Conservation (phyloP, 2,329 filamentous ascomycete genomes). For the Pestalotiopsis sp. region DNA sequence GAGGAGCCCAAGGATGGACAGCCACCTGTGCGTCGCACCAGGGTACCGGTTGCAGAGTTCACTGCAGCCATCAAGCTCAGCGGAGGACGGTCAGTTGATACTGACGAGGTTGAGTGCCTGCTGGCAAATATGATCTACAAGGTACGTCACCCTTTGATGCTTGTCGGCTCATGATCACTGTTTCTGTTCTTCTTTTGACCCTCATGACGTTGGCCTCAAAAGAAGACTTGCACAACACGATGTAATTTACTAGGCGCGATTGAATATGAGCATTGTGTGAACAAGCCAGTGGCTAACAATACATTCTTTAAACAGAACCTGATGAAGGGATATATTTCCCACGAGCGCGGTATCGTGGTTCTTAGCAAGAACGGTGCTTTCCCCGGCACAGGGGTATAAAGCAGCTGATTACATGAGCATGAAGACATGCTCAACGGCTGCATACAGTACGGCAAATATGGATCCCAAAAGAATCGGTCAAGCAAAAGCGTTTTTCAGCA, state of each 20-base stretch:
- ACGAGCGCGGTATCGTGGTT: conserved; percentile 87
- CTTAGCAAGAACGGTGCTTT: conserved; percentile 93
- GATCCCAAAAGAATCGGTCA: not conserved
- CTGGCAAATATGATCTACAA: conserved; percentile 98
- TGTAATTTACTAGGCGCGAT: conserved; percentile 19
- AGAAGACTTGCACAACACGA: not conserved
- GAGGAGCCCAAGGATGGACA: conserved; percentile 74
- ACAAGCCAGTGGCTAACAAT: conserved; percentile 35
- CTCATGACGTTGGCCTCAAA: conserved; percentile 11
- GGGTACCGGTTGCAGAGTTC: conserved; percentile 84
- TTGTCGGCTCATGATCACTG: not conserved
- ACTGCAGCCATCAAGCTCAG: conserved; percentile 79
- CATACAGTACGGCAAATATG: not conserved
- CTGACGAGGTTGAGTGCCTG: conserved; percentile 93
- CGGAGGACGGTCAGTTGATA: conserved; percentile 69
- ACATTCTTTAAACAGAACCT: conserved; percentile 62
- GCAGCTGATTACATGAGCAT: conserved; percentile 2
- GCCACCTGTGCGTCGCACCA: conserved; percentile 68
- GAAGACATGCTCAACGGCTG: not conserved
- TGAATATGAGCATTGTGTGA: not conserved
- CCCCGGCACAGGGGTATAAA: conserved; percentile 77
- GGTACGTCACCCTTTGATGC: conserved; percentile 52
- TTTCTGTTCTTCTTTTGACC: not conserved
- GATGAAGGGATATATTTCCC: conserved; percentile 98
- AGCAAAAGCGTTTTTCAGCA: not conserved